phyloP scores from a whole-genome alignment of 345 rosid species.

The Turritis glabra region DNA sequence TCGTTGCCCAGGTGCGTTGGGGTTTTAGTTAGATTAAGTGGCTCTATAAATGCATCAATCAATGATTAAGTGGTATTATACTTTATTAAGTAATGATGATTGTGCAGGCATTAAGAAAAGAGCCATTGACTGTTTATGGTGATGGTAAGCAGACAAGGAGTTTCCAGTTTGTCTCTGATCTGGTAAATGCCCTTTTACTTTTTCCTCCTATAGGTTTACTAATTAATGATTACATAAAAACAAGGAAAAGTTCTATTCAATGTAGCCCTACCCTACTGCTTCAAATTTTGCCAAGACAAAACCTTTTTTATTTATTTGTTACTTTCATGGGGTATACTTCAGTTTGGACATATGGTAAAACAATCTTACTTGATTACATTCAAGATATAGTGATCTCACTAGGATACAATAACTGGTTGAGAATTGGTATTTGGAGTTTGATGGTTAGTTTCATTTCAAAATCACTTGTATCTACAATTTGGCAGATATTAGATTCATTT shows the following conservation, averaged over 20 bases:
- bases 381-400: background rate
- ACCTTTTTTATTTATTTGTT: background rate
- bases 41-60: background rate
- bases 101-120: slow-evolving; percentile 93
- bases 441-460: too few relatives aligned
- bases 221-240: background rate
- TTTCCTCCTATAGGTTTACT: background rate
- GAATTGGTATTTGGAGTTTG: background rate
- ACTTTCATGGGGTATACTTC: background rate
- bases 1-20: slow-evolving; percentile 82
- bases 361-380: background rate
- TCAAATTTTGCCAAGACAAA: background rate
- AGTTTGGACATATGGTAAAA: background rate
- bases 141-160: slow-evolving; percentile 99
- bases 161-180: slow-evolving; percentile 95
- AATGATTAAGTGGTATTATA: background rate
- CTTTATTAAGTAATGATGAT: slow-evolving; percentile 11
- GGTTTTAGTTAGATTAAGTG: too few relatives aligned
- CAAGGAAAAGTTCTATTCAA: background rate
- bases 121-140: slow-evolving; percentile 96
- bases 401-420: background rate
- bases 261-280: background rate
- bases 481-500: too few relatives aligned
- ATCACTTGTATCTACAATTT: background rate
- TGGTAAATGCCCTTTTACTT: slow-evolving; percentile 52